Base-by-base conservation (phyloP, 352 stramenopile species). In the Pythium chondricola region DNA sequence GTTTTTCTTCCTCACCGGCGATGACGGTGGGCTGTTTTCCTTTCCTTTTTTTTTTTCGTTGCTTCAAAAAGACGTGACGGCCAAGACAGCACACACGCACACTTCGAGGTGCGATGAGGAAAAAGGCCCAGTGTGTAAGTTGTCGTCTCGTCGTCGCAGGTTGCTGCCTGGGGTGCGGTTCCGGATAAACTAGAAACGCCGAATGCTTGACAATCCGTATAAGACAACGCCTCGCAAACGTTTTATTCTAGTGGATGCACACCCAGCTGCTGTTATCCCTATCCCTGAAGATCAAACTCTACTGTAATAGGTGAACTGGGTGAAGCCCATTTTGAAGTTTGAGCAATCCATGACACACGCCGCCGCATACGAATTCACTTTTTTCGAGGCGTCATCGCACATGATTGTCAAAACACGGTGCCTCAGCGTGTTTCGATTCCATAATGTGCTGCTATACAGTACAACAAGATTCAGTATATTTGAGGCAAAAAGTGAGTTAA, bases 1-100 rank as follows among this genome's bases (percentile, higher is more conserved):
- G 52, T 61, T 61, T 61, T 59, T 61, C 53, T 61, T 61, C 56
- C 56, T 61, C 47, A 46, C 48, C 46, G 39, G 38, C 43, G 29
- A 13, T 42, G 42, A 20, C 21, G 14, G 25, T 25, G 46, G 35
- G 47, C 40, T 61, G 45, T 49, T 61, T 61, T 61, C 41, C 46
- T 36, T 56, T 61, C 48, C 48, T 24, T n/a, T 35, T 55, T 59
- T 52, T 59, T 58, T 52, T 51, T 50, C n/a, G n/a, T 39, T 39
- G 11, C 7, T 29, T 25, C 48, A 30, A 43, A 32, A 57, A 50
- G 46, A 56, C 47, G 46, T 49, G 53, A 61, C 42, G 38, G 52
- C 45, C 44, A 36, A 13, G 14, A 4, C 31, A 13, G 27, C 50
- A 45, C 33, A 14, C 38, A 38, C 32, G 22, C 41, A 36, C n/a